These are phyloP conservation scores for Dryadomyces quercus-mongolicae DNA, from an alignment of 2,329 filamentous ascomycete species.

Conservation along the genomic window DNA sequence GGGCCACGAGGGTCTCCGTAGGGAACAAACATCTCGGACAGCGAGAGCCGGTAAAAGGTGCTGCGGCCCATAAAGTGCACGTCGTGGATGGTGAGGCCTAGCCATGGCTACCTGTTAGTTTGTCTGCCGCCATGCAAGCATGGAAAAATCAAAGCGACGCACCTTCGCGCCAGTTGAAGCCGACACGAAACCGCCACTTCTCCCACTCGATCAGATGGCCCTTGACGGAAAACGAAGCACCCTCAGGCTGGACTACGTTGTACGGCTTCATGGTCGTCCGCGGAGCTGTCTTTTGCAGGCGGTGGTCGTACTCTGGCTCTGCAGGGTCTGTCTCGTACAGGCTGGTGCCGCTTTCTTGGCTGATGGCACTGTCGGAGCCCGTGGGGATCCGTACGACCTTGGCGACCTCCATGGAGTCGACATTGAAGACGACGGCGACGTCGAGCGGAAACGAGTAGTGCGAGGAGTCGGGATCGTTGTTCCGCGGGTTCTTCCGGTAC, in stretches of 20 bases:
- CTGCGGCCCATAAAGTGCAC: constrained; percentile 58
- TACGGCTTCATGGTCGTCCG: constrained; percentile 42
- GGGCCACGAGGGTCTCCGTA: constrained; percentile 55
- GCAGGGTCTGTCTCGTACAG: constrained; percentile 16
- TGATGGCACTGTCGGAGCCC: constrained; percentile 42
- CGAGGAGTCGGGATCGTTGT: constrained; percentile 48
- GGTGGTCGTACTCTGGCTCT: constrained; percentile 20
- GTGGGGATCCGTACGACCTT: constrained; percentile 31
- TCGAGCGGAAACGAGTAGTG: constrained; percentile 42
- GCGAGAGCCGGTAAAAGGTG: constrained; percentile 52
- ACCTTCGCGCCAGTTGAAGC: constrained; percentile 80
- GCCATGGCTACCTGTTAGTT: too few species aligned
- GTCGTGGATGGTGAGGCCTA: constrained; percentile 74
- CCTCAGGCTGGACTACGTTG: constrained; percentile 14
- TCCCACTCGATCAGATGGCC: constrained; percentile 40
- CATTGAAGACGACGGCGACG: constrained; percentile 43
- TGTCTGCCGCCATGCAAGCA: not conserved
- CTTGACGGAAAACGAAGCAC: constrained; percentile 21
- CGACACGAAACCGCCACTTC: constrained; percentile 71
- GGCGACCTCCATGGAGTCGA: constrained; percentile 30
- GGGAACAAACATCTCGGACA: constrained; percentile 54
- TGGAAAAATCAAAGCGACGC: not conserved
- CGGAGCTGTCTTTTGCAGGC: constrained; percentile 15
- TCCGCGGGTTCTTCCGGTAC: constrained; percentile 50
- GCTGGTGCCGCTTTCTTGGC: constrained; percentile 17